phyloP scores from a whole-genome alignment of 768 basidiomycete genomes.

The Podaxis sp. region DNA sequence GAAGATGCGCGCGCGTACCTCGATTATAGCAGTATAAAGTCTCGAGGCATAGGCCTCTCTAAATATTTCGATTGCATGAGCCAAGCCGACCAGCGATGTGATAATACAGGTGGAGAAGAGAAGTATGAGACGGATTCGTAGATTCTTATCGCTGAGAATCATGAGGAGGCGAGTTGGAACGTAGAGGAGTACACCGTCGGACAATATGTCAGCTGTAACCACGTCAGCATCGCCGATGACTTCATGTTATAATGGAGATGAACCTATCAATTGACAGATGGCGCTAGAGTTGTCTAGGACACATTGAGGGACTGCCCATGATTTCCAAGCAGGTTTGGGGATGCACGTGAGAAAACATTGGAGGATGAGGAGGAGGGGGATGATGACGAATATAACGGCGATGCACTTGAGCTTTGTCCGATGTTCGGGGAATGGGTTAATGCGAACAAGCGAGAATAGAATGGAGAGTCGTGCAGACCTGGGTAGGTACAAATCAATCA shows the following conservation, averaged over 20 bases:
- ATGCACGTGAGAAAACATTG: slow-evolving; percentile 49
- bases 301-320: background rate
- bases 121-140: slow-evolving; percentile 44
- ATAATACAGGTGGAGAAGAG: slow-evolving; percentile 56
- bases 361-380: slow-evolving; percentile 35
- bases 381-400: slow-evolving; percentile 30
- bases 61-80: slow-evolving; percentile 46
- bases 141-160: slow-evolving; percentile 35
- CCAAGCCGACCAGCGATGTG: slow-evolving; percentile 44
- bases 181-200: slow-evolving; percentile 44
- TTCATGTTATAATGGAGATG: background rate
- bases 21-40: slow-evolving; percentile 9
- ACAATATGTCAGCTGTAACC: slow-evolving; percentile 20
- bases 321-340: slow-evolving; percentile 20
- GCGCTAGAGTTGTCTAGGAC: slow-evolving; percentile 2
- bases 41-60: background rate
- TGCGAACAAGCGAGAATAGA: slow-evolving; percentile 53
- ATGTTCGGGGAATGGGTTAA: slow-evolving; percentile 33
- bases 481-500: background rate
- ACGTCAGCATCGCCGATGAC: background rate
- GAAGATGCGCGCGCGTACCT: background rate
- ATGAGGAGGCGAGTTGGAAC: slow-evolving; percentile 47
- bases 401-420: slow-evolving; percentile 21
- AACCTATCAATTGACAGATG: slow-evolving; percentile 14
- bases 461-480: slow-evolving; percentile 53